A percentile compares a stretch with the other conserved stretches of the same genome.
These are phyloP conservation scores for Gastrodia elata DNA, from an alignment of 106 monocot species.

Conservation along the genomic window DNA sequence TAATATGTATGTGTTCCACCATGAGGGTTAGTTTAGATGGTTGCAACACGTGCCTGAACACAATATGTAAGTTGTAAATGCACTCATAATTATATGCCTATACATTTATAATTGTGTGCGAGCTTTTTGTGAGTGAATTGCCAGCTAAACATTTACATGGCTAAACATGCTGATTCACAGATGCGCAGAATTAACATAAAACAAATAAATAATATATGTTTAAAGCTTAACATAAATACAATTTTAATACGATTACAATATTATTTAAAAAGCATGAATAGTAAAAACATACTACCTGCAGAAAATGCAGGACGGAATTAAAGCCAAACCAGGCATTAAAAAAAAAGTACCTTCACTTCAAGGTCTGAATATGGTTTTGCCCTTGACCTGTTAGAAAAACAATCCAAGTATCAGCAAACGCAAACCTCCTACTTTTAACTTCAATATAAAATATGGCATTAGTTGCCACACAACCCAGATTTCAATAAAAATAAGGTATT, in stretches of 20 bases:
- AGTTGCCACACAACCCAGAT: background rate
- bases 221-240: background rate
- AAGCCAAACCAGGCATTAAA: background rate
- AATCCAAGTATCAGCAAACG: background rate
- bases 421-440: background rate
- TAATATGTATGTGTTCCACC: too few relatives aligned
- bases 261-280: background rate
- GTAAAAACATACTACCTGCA: background rate
- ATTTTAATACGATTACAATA: background rate
- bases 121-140: too few relatives aligned
- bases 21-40: too few relatives aligned
- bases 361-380: slow-evolving; percentile 4
- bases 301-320: background rate
- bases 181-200: background rate
- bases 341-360: slow-evolving; percentile 8
- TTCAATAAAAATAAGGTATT: background rate
- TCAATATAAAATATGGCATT: background rate
- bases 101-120: too few relatives aligned
- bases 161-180: background rate
- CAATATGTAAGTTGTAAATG: too few relatives aligned
- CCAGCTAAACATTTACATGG: background rate
- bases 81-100: too few relatives aligned
- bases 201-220: too few relatives aligned
- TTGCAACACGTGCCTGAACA: too few relatives aligned
- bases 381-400: background rate